Percentiles rank a stretch among this genome's conserved stretches.
phyloP scores from a whole-genome alignment of 169 alveolate species.

The Plasmodium reichenowi region DNA sequence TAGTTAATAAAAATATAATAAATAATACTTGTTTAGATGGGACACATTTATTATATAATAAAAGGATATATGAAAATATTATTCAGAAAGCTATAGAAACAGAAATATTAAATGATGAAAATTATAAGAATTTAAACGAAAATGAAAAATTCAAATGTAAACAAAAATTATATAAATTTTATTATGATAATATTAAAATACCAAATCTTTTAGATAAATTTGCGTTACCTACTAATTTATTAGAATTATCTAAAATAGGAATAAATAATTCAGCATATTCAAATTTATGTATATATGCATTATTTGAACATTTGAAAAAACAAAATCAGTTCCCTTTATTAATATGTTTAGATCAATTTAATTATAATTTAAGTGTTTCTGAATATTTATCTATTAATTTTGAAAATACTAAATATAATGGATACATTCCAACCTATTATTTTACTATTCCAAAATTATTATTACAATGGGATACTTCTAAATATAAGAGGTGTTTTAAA shows the following conservation, averaged over 20 bases:
- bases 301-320: conserved; percentile 85
- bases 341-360: conserved; percentile 76
- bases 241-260: conserved; percentile 83
- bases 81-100: conserved; percentile 80
- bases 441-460: conserved; percentile 85
- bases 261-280: conserved; percentile 83
- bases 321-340: conserved; percentile 83
- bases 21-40: conserved; percentile 84
- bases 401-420: conserved; percentile 85
- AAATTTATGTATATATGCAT: conserved; percentile 82
- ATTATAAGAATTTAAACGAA: conserved; percentile 76
- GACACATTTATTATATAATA: conserved; percentile 79
- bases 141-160: conserved; percentile 26
- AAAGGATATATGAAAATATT: conserved; percentile 81
- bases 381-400: conserved; percentile 86
- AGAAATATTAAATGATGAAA: conserved; percentile 80
- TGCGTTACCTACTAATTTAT: conserved; percentile 78
- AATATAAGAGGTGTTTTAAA: conserved; percentile 82
- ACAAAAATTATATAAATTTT: conserved; percentile 60
- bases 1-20: conserved; percentile 57
- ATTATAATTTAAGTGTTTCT: conserved; percentile 79
- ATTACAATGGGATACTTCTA: conserved; percentile 80
- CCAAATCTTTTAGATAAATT: conserved; percentile 81
- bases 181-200: conserved; percentile 20
- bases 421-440: conserved; percentile 87